These are phyloP conservation scores for Corinectria fuckeliana DNA, from an alignment of 2,329 filamentous ascomycete species.

Conservation along the genomic window DNA sequence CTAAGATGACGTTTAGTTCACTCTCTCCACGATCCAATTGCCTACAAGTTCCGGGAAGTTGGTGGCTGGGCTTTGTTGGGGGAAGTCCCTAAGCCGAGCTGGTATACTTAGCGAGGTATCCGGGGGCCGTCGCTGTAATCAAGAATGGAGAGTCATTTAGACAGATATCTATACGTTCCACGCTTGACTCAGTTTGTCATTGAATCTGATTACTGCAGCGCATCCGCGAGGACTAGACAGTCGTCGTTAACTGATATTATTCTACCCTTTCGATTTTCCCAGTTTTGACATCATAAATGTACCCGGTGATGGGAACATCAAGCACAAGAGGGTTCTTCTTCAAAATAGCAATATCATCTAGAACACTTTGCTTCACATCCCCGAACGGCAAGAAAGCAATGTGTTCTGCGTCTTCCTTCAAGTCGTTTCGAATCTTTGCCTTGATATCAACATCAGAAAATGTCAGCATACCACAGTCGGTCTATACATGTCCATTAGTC, in stretches of 20 bases:
- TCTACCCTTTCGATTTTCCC: conserved; percentile 55
- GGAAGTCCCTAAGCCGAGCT: conserved; percentile 64
- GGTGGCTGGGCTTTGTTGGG: conserved; percentile 62
- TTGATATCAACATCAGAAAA: conserved; percentile 65
- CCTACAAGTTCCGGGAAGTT: conserved; percentile 70
- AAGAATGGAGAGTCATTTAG: too few species aligned
- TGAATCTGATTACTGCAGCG: too few species aligned
- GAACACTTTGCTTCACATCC: conserved; percentile 66
- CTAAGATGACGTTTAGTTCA: neutral
- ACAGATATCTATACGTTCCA: too few species aligned
- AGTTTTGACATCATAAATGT: conserved; percentile 78
- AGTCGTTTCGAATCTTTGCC: conserved; percentile 61
- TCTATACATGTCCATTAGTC: conserved; percentile 25
- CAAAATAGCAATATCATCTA: conserved; percentile 68
- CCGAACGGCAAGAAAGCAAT: conserved; percentile 70
- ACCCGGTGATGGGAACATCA: conserved; percentile 70
- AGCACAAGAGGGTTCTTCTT: conserved; percentile 64
- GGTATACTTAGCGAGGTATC: conserved; percentile 59
- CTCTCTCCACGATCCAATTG: conserved; percentile 59
- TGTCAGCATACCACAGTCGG: conserved; percentile 62
- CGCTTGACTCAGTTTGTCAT: too few species aligned
- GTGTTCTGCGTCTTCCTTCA: conserved; percentile 55
- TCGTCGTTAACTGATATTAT: neutral
- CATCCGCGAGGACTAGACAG: too few species aligned
- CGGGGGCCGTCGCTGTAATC: too few species aligned